These are phyloP conservation scores for Calvatia gigantea DNA, from an alignment of 768 basidiomycete genomes.

Conservation along the genomic window DNA sequence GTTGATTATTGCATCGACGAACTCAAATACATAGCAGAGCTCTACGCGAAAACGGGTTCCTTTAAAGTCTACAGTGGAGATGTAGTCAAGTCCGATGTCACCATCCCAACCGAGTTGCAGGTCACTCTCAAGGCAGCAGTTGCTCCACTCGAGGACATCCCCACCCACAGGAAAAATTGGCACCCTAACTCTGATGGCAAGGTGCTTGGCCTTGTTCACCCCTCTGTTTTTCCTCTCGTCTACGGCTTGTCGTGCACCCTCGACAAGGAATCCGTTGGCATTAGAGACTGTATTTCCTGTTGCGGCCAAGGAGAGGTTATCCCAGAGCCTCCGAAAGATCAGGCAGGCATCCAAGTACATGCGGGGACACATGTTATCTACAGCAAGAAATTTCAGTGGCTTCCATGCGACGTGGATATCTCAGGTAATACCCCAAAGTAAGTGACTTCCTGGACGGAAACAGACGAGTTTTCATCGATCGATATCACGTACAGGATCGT, in stretches of 20 bases:
- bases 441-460: not conserved
- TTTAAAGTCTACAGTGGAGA: too few species aligned
- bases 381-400: too few species aligned
- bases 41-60: too few species aligned
- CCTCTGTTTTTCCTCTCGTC: constrained; percentile 31
- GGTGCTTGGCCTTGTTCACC: too few species aligned
- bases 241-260: constrained; percentile 26
- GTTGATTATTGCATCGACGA: too few species aligned
- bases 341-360: not conserved
- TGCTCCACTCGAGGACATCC: constrained; percentile 29
- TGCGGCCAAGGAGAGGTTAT: constrained; percentile 15
- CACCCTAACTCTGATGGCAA: constrained; percentile 37
- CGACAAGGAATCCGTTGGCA: not conserved
- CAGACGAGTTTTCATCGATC: not conserved
- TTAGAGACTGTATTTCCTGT: constrained; percentile 13
- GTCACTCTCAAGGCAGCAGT: constrained; percentile 19
- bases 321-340: not conserved
- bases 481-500: constrained; percentile 14
- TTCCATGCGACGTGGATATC: too few species aligned
- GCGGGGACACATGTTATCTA: constrained; percentile 1
- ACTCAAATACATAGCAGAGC: too few species aligned
- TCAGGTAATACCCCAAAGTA: constrained; percentile 13
- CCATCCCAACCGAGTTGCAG: constrained; percentile 18
- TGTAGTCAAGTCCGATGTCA: constrained; percentile 22
- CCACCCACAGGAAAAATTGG: constrained; percentile 35